These are phyloP conservation scores for Verticillium zaregamsianum DNA, from an alignment of 2,329 filamentous ascomycete genomes.

Conservation along the genomic window DNA sequence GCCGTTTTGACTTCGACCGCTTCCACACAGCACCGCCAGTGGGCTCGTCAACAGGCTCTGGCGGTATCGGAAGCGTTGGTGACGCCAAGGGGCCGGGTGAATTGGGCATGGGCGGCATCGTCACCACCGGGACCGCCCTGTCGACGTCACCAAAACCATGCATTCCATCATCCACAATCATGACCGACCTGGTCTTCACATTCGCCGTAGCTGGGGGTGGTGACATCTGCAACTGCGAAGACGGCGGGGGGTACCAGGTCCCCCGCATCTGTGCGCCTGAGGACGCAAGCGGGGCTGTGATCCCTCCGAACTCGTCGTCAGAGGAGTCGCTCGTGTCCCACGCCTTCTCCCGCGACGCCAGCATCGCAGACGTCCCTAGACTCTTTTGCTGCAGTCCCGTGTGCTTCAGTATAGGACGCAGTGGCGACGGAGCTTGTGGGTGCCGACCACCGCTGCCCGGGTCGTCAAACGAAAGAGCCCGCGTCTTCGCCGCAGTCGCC, in stretches of 20 bases:
- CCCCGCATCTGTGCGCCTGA: conserved; percentile 12
- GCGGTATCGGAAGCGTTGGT: conserved; percentile 13
- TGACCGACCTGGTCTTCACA: conserved; percentile 8
- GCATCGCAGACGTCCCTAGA: conserved; percentile 31
- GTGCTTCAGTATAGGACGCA: neutral
- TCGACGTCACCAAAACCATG: neutral
- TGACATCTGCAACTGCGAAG: conserved; percentile 5
- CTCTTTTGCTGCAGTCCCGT: conserved; percentile 16
- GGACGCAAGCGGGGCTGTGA: conserved; percentile 9
- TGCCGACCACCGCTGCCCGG: neutral
- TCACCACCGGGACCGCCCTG: conserved; percentile 11
- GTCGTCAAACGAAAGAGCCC: conserved; percentile 6
- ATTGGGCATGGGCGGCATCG: conserved; percentile 7
- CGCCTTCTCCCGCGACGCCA: conserved; percentile 23
- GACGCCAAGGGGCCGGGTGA: conserved; percentile 8
- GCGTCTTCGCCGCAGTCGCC: conserved; percentile 13
- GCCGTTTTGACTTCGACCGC: conserved; percentile 20
- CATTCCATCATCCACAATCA: conserved; percentile 1
- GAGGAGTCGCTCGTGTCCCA: conserved; percentile 23
- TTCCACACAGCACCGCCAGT: conserved; percentile 1
- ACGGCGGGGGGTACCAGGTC: neutral
- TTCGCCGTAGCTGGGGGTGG: conserved; percentile 30
- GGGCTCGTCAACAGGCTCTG: conserved; percentile 16
- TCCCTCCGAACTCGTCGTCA: conserved; percentile 16
- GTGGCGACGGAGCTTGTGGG: neutral